phyloP scores from a whole-genome alignment of 352 stramenopile genomes.

The Phytophthora constricta region DNA sequence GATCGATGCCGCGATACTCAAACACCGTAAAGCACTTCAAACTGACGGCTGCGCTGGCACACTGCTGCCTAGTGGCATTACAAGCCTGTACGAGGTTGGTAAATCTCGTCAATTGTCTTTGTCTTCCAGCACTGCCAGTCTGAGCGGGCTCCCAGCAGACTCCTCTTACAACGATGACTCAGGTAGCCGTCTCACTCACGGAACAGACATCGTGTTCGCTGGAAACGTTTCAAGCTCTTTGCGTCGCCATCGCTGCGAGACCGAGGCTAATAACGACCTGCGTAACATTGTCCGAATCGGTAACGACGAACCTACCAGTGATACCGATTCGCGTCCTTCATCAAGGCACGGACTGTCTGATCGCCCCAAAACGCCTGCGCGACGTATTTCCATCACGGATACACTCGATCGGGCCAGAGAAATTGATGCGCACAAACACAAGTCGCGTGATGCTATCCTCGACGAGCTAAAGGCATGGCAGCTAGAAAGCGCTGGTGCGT shows the following conservation, averaged over 20 bases:
- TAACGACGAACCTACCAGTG: not conserved
- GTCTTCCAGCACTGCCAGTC: conserved; percentile 33
- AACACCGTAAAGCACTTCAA: conserved; percentile 26
- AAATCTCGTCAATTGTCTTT: conserved; percentile 38
- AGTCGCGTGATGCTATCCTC: conserved; percentile 69
- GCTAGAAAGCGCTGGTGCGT: conserved; percentile 55
- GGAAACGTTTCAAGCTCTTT: conserved; percentile 89
- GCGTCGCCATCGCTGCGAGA: conserved; percentile 72
- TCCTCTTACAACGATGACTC: conserved; percentile 52
- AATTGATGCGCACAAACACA: conserved; percentile 64
- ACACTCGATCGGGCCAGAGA: conserved; percentile 77
- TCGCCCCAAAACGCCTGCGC: conserved; percentile 59
- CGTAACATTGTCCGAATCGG: not conserved
- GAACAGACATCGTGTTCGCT: conserved; percentile 87
- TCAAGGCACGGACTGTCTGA: conserved; percentile 32
- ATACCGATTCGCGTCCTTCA: conserved; percentile 12
- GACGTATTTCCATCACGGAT: conserved; percentile 78
- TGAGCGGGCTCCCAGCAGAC: conserved; percentile 22
- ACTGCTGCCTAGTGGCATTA: not conserved
- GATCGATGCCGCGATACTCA: conserved; percentile 56
- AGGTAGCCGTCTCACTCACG: conserved; percentile 87
- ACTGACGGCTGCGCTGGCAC: not conserved
- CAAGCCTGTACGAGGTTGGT: conserved; percentile 16
- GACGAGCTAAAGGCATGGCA: conserved; percentile 73
- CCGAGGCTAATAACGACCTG: conserved; percentile 32